A percentile compares a stretch with the other conserved stretches of the same genome.
Evolutionary conservation across 2,329 filamentous ascomycete genomes (phyloP).

Genomic region (Fusarium musae): DNA sequence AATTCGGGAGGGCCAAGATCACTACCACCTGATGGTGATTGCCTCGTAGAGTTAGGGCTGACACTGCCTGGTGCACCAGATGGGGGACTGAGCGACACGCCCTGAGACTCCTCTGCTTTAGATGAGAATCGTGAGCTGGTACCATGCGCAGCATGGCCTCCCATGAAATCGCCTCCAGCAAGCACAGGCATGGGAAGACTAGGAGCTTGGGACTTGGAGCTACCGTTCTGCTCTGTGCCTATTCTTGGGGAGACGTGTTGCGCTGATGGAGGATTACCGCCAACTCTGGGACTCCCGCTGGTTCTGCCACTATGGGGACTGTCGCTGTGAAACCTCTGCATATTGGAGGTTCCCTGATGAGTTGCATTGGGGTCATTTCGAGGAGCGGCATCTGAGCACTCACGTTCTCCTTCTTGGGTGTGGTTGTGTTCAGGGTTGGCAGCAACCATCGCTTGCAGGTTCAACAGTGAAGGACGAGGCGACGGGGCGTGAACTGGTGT

Average conservation of each 20-base stretch:
- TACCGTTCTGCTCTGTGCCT: slow-evolving; percentile 7
- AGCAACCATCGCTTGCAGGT: slow-evolving; percentile 22
- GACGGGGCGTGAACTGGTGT: slow-evolving; percentile 24
- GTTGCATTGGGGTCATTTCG: neutral
- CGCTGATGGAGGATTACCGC: neutral
- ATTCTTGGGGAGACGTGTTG: slow-evolving; percentile 13
- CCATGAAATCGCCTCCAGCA: slow-evolving; percentile 3
- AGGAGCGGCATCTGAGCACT: neutral
- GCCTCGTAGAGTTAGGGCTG: slow-evolving; percentile 19
- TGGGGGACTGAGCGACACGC: slow-evolving; percentile 35
- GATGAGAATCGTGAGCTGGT: neutral
- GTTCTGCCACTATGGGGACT: slow-evolving; percentile 21
- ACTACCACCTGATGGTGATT: slow-evolving; percentile 21
- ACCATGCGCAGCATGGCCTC: neutral
- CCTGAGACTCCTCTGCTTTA: slow-evolving; percentile 13
- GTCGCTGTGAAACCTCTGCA: slow-evolving; percentile 16
- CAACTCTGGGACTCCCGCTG: slow-evolving; percentile 13
- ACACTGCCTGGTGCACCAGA: slow-evolving; percentile 12
- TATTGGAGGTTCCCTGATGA: slow-evolving; percentile 1
- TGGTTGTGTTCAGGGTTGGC: slow-evolving; percentile 5
- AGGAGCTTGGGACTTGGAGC: slow-evolving; percentile 6
- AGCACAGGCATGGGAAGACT: slow-evolving; percentile 1
- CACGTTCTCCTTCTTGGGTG: neutral
- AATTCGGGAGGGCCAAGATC: slow-evolving; percentile 3
- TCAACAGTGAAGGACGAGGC: slow-evolving; percentile 24